These are phyloP conservation scores for Ophiostoma australiae DNA, from an alignment of 2,329 filamentous ascomycete genomes.

Conservation along the genomic window DNA sequence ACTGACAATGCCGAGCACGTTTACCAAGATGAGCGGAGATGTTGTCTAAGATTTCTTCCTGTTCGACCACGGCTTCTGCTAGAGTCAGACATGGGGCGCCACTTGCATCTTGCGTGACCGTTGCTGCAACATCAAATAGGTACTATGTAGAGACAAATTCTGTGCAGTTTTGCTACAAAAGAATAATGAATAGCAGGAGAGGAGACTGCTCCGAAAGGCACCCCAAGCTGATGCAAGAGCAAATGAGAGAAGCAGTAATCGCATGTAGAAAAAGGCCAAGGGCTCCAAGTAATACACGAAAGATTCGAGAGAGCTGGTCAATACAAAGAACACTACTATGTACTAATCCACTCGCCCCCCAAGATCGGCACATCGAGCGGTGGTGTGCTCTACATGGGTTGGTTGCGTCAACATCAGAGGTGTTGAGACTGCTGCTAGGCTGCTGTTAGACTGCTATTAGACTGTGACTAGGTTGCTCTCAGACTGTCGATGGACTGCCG, in stretches of 20 bases:
- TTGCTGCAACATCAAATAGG: neutral
- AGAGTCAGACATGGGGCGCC: neutral
- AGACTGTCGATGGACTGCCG: neutral
- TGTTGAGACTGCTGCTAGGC: neutral
- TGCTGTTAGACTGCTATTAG: neutral
- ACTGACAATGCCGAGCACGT: neutral
- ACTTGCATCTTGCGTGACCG: neutral
- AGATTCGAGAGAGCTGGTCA: neutral
- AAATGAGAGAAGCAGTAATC: neutral
- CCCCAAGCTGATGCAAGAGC: neutral
- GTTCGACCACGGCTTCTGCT: neutral
- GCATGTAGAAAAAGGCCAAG: neutral
- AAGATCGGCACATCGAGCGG: conserved; percentile 8
- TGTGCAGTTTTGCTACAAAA: neutral
- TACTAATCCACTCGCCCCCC: neutral
- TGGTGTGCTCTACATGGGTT: conserved; percentile 21
- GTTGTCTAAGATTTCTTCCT: neutral
- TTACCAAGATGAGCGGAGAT: neutral
- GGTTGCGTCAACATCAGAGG: conserved; percentile 13
- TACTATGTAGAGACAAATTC: neutral
- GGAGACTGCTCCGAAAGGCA: neutral
- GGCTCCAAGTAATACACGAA: neutral
- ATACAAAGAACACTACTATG: neutral
- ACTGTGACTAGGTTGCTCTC: neutral
- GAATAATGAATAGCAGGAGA: neutral